These are phyloP conservation scores for Pythium utonaiense DNA, from an alignment of 352 stramenopile species.

Conservation along the genomic window DNA sequence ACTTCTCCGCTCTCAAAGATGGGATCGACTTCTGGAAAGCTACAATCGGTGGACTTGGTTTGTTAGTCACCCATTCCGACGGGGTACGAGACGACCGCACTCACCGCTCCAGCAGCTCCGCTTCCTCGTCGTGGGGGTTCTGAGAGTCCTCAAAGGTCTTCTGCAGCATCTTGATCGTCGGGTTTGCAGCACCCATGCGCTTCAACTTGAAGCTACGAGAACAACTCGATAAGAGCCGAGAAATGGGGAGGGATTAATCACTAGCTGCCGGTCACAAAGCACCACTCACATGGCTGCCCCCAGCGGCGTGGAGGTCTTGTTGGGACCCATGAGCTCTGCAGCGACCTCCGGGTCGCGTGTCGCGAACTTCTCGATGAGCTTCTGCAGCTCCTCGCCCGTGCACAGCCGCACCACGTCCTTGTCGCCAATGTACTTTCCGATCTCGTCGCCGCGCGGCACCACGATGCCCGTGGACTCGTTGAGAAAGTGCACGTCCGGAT, in stretches of 20 bases:
- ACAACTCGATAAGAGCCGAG: not conserved
- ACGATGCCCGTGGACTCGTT: constrained; percentile 76
- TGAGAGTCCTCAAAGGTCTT: constrained; percentile 67
- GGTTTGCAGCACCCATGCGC: constrained; percentile 57
- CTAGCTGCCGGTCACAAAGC: not conserved
- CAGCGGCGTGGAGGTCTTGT: constrained; percentile 50
- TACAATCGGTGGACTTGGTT: too few species aligned
- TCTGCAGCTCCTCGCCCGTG: constrained; percentile 48
- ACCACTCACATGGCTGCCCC: constrained; percentile 46
- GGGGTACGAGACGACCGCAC: not conserved
- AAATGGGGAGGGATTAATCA: too few species aligned
- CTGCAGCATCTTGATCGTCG: constrained; percentile 66
- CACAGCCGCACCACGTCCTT: constrained; percentile 74
- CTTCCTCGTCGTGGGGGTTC: constrained; percentile 39
- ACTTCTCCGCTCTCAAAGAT: constrained; percentile 68
- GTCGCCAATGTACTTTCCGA: constrained; percentile 63
- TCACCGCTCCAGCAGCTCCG: constrained; percentile 42
- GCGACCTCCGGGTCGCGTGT: constrained; percentile 50
- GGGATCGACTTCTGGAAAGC: constrained; percentile 58
- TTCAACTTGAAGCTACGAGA: constrained; percentile 56
- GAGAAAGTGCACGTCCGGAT: constrained; percentile 51
- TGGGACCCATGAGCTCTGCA: constrained; percentile 58
- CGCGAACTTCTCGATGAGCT: constrained; percentile 64
- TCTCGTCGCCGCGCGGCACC: constrained; percentile 46
- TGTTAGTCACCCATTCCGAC: too few species aligned